Conservation (phyloP, 2,329 filamentous ascomycete species). For the Sporothrix mexicana region DNA sequence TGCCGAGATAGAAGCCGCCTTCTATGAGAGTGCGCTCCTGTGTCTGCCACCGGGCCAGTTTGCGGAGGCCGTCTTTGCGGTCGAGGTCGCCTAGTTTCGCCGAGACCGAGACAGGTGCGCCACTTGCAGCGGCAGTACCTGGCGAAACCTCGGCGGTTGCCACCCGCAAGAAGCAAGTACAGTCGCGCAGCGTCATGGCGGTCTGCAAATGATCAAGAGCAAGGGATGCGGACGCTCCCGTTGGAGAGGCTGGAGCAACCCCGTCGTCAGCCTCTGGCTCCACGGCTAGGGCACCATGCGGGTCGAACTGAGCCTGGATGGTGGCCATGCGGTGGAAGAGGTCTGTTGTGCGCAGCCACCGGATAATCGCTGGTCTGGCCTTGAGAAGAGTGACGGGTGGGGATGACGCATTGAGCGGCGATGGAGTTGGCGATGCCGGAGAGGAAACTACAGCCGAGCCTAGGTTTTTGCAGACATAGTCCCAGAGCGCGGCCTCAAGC, state of each 20-base stretch:
- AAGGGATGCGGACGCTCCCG: neutral
- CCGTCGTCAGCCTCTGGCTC: neutral
- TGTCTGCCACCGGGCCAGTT: constrained; percentile 71
- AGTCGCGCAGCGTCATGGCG: constrained; percentile 82
- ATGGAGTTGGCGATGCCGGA: neutral
- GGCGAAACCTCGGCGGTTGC: constrained; percentile 51
- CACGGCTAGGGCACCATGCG: constrained; percentile 34
- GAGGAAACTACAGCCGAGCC: constrained; percentile 41
- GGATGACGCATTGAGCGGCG: neutral
- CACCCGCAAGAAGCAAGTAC: constrained; percentile 74
- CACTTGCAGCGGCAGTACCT: constrained; percentile 34
- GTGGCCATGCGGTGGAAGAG: constrained; percentile 54
- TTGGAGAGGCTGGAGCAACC: neutral
- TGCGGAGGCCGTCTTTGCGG: constrained; percentile 71
- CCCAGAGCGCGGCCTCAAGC: constrained; percentile 36
- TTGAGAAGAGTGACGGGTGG: neutral
- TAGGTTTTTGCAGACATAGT: constrained; percentile 46
- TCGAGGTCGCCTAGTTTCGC: constrained; percentile 77
- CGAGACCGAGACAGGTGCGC: constrained; percentile 47
- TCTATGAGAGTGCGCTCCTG: constrained; percentile 68
- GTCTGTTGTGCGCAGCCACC: constrained; percentile 48
- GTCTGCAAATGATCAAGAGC: constrained; percentile 61
- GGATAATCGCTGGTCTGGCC: constrained; percentile 44
- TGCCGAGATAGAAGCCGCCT: constrained; percentile 68
- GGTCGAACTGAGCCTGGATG: constrained; percentile 44